Evolutionary conservation across 208 protist species (phyloP).

Genomic region (Phytomonas sp.): DNA sequence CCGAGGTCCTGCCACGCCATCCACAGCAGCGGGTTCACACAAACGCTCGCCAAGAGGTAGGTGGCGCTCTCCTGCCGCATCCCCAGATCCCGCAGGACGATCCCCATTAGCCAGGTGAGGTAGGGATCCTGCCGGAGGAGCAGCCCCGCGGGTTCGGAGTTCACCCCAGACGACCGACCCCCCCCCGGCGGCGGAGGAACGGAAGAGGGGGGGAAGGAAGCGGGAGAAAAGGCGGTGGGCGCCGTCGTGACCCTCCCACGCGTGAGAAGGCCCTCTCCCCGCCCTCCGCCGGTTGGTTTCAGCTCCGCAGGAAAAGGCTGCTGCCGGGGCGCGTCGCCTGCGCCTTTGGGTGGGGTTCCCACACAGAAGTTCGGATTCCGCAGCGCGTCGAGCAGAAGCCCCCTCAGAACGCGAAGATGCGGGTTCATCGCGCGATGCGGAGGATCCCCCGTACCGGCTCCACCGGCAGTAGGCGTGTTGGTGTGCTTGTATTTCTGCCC

Average conservation of each 20-base stretch:
- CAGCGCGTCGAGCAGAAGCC: constrained; percentile 49
- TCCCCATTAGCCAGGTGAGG: constrained; percentile 72
- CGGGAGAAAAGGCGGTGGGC: not conserved
- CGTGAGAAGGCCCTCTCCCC: too few species aligned
- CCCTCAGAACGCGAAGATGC: constrained; percentile 54
- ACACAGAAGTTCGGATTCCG: constrained; percentile 21
- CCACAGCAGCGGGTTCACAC: constrained; percentile 64
- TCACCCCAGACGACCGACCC: too few species aligned
- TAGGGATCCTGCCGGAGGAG: constrained; percentile 52
- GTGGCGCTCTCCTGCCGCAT: constrained; percentile 70
- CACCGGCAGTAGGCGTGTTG: constrained; percentile 12
- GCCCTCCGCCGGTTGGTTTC: too few species aligned
- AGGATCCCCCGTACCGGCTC: constrained; percentile 17
- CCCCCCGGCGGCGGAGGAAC: too few species aligned
- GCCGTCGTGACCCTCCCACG: too few species aligned
- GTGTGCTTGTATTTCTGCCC: constrained; percentile 52
- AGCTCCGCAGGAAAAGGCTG: not conserved
- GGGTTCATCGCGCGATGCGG: constrained; percentile 47
- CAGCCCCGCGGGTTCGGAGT: not conserved
- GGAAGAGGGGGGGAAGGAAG: not conserved
- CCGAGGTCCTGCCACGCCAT: constrained; percentile 77
- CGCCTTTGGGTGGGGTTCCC: too few species aligned
- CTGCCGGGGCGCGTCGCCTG: too few species aligned
- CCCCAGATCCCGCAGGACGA: constrained; percentile 68
- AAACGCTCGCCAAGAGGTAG: constrained; percentile 48